Conservation (phyloP, 2,329 filamentous ascomycete genomes). For the Capronia coronata region DNA sequence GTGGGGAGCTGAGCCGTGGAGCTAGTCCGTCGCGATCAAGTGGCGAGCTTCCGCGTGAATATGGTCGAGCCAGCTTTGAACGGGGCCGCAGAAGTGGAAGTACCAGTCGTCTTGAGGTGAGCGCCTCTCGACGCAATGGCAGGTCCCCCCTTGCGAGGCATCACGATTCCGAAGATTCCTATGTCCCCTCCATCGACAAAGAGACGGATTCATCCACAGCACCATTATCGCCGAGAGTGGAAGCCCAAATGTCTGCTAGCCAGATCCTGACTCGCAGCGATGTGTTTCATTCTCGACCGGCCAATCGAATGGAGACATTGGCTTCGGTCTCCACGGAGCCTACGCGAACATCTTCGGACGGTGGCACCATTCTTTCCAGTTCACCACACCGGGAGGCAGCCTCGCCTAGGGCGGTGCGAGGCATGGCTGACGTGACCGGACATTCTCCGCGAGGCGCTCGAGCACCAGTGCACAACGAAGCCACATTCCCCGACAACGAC, state of each 20-base stretch:
- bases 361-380: conserved; percentile 25
- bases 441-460: conserved; percentile 5
- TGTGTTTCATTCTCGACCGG: conserved; percentile 75
- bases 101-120: conserved; percentile 48
- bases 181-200: conserved; percentile 65
- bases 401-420: conserved; percentile 16
- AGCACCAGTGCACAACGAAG: conserved; percentile 5
- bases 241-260: conserved; percentile 73
- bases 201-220: conserved; percentile 66
- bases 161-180: conserved; percentile 66
- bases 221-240: conserved; percentile 60
- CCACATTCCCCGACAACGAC: conserved; percentile 2
- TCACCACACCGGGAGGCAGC: conserved; percentile 17
- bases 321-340: conserved; percentile 33
- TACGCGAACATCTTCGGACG: conserved; percentile 37
- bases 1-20: conserved; percentile 41
- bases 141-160: conserved; percentile 48
- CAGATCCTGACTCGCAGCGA: conserved; percentile 83
- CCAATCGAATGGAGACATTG: conserved; percentile 38
- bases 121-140: conserved; percentile 44
- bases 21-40: conserved; percentile 32
- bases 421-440: neutral
- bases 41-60: conserved; percentile 29
- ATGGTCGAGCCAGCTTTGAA: conserved; percentile 34
- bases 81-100: conserved; percentile 56